These are phyloP conservation scores for Sporobolomyces roseus DNA, from an alignment of 768 basidiomycete genomes.

Conservation along the genomic window DNA sequence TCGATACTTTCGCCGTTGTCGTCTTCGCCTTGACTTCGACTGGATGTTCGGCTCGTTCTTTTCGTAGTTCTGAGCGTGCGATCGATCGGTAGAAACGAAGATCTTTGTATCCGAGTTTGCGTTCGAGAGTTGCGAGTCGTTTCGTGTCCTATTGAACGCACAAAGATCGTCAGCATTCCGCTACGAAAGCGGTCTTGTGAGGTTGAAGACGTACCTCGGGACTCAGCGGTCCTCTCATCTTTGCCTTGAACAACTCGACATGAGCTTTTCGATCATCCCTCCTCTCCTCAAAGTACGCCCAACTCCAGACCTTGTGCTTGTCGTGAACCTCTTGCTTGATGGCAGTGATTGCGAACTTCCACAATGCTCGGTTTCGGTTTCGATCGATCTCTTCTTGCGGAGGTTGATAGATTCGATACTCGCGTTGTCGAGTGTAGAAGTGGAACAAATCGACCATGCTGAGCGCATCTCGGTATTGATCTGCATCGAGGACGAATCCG, in stretches of 20 bases:
- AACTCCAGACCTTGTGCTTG: constrained; percentile 78
- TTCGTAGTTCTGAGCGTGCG: constrained; percentile 76
- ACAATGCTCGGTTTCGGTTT: constrained; percentile 64
- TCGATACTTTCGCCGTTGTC: constrained; percentile 42
- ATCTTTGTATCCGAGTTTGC: constrained; percentile 84
- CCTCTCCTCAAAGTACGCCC: constrained; percentile 81
- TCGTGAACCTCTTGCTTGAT: constrained; percentile 80
- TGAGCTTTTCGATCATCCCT: constrained; percentile 82
- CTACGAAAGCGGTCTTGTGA: neutral
- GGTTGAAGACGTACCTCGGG: constrained; percentile 53
- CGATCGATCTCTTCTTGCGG: constrained; percentile 58
- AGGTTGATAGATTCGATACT: constrained; percentile 83
- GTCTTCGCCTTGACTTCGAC: constrained; percentile 62
- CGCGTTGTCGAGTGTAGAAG: constrained; percentile 70
- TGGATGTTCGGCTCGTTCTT: constrained; percentile 74
- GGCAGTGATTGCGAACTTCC: constrained; percentile 72
- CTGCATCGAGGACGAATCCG: constrained; percentile 80
- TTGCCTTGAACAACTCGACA: constrained; percentile 71
- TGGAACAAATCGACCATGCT: constrained; percentile 95
- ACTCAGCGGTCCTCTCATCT: constrained; percentile 59
- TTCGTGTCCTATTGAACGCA: constrained; percentile 31
- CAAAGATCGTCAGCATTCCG: too few relatives aligned
- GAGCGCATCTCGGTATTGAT: constrained; percentile 90
- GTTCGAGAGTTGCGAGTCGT: constrained; percentile 64
- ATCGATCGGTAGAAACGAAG: constrained; percentile 96